Conservation (phyloP, 768 basidiomycete species). For the Sporobolomyces roseus region DNA sequence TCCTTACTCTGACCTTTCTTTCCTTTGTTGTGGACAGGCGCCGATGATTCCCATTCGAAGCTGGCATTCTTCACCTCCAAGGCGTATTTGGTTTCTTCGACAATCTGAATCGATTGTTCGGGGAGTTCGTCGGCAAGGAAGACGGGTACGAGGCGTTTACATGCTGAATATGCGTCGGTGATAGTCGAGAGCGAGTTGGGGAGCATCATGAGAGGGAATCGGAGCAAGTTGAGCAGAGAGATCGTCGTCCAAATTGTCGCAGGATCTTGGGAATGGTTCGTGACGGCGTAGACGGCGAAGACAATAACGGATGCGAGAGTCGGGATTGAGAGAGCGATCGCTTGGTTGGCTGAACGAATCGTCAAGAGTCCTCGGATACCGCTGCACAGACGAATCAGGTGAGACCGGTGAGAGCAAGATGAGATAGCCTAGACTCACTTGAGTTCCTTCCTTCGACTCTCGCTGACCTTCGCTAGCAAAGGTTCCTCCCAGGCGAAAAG, state of each 20-base stretch:
- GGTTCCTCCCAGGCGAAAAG: constrained; percentile 52
- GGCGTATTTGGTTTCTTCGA: constrained; percentile 54
- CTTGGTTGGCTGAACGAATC: constrained; percentile 43
- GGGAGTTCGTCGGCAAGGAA: constrained; percentile 76
- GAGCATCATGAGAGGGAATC: constrained; percentile 47
- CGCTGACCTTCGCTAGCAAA: constrained; percentile 67
- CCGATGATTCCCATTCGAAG: constrained; percentile 37
- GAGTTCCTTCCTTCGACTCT: constrained; percentile 70
- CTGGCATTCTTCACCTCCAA: constrained; percentile 26
- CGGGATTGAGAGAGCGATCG: constrained; percentile 54
- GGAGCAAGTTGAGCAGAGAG: constrained; percentile 72
- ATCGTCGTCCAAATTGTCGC: constrained; percentile 65
- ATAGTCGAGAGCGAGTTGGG: constrained; percentile 25
- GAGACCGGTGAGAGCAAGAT: too few relatives aligned
- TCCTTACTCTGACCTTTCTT: background rate
- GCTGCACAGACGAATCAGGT: too few relatives aligned
- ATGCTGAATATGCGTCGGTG: constrained; percentile 76
- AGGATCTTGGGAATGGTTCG: constrained; percentile 65
- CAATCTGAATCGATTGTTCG: constrained; percentile 47
- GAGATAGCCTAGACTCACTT: too few relatives aligned
- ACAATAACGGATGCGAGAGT: constrained; percentile 67
- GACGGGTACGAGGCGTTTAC: constrained; percentile 65
- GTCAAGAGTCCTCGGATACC: constrained; percentile 50
- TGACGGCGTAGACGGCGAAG: constrained; percentile 67
- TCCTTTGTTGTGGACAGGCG: too few relatives aligned